Evolutionary conservation across 495 filamentous ascomycete species (phyloP), one percentile per base, ranked within the genome.

Genomic region (Rostrohypoxylon terebratum): DNA sequence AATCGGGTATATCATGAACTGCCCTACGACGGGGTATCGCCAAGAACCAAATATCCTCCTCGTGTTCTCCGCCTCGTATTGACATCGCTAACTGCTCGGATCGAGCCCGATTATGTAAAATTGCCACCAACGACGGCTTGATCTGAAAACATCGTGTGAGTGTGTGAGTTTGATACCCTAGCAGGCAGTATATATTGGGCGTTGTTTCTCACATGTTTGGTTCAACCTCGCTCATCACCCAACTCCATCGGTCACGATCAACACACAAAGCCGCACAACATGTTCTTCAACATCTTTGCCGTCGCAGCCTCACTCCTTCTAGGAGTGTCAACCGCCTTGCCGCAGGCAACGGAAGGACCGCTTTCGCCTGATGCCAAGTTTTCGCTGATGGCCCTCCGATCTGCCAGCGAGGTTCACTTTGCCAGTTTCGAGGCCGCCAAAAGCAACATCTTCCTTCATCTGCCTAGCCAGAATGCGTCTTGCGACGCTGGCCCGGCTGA

Each of bases 361-460:
- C 55, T 64, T 31, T 4, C 61, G 11, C 18, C 68, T 13, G 48
- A 50, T 23, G 68, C 61, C 14, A 71, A 50, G 48, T 88, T 88
- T 66, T 77, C 79, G 63, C 60, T 88, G 42, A 77, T 86, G 72
- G 73, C 85, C 50, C 81, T 86, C 42, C 81, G 81, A 47, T 87
- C 85, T 8, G 84, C 77, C 42, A 81, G 75, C 53, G 77, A 67
- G 9, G 81, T 87, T 8, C 84, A 87, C 63, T 80, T 84, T 67
- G 66, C 77, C 14, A 44, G 60, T 61, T 78, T 83, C 74, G 74
- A 78, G 47, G 86, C 85, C 6, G 78, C 80, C 9, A 72, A 78
- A 75, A 78, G 75, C 76, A 81, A 79, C 74, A 53, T 88, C 58
- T 81, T 84, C 67, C 72, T 83, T 47, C 77, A 81, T 63, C 78